Evolutionary conservation across 139 green algal genomes (phyloP), one percentile per base, ranked within the genome.

Genomic region (Chlorella ohadii): DNA sequence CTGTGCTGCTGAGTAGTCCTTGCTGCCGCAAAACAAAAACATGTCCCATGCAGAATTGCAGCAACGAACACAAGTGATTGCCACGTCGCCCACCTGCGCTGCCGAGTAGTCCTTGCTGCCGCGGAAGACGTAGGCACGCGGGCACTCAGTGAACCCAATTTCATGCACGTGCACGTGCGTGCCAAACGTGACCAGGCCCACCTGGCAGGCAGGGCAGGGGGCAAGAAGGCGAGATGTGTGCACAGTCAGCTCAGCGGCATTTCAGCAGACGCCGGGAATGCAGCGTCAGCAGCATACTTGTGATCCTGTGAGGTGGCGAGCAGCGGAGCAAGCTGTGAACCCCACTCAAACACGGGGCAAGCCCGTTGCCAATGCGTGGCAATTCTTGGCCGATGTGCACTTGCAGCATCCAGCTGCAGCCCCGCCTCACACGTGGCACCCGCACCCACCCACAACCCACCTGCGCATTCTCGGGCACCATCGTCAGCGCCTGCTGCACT

Each of bases 111-210:
- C 96, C 87, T 98, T 98, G 51, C 82, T 89, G 47, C 97, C 97
- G 41, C 95, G 89, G 89, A 99, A 99, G 19, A 99, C 96, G 66
- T 95, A 99, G 44, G 88, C 91, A 88, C 98, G 98, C 39, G 92
- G 89, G 87, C 94, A 98, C 70, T 97, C 96, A 4, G 87, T 78
- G 86, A 96, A 98, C 38, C 97, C 96, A 79, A 99, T 91, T 90
- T 99, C 97, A 88, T 99, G 96, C 51, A 99, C 97, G 51, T 99
- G 95, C 57, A 99, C 97, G 83, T 98, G 95, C 1, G 93, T 97
- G 75, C 97, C 97, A 91, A 96, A 99, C 5, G 97, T 99, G 56
- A 99, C 89, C 15, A 99, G 92, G 6, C 94, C 94, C 27, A 98
- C 91, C 41, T 94, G 89, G n/a, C 64, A 34, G 56, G n/a, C 47